phyloP scores from a whole-genome alignment of 305 asterid species.

The Euphrasia arctica region DNA sequence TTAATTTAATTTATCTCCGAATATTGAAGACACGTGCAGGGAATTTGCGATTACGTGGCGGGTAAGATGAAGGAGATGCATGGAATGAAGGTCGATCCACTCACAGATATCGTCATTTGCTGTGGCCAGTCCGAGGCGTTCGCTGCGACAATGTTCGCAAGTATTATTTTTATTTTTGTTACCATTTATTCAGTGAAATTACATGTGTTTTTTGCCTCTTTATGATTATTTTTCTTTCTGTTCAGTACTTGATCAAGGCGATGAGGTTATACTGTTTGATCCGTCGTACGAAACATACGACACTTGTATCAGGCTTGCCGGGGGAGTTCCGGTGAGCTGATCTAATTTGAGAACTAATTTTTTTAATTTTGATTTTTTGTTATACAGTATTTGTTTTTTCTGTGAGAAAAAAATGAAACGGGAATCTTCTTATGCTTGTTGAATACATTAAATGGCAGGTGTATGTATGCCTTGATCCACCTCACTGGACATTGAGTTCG shows the following conservation, averaged over 20 bases:
- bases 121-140: constrained; percentile 96
- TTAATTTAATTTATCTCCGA: neutral
- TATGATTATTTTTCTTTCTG: neutral
- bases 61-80: constrained; percentile 56
- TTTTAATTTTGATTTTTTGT: neutral
- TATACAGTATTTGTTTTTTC: too few species aligned
- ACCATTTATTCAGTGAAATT: constrained; percentile 1
- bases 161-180: constrained; percentile 30
- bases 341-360: neutral
- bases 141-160: constrained; percentile 75
- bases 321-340: constrained; percentile 82
- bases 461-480: constrained; percentile 81
- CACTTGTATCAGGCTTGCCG: constrained; percentile 77
- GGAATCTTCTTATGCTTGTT: constrained; percentile 16
- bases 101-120: constrained; percentile 61
- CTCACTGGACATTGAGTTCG: constrained; percentile 59
- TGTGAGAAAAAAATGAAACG: constrained; percentile 2
- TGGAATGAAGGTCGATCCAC: constrained; percentile 58
- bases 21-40: constrained; percentile 68
- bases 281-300: constrained; percentile 82
- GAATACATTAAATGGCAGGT: constrained; percentile 43
- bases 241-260: constrained; percentile 74
- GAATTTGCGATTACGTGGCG: constrained; percentile 64
- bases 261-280: constrained; percentile 82
- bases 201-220: neutral